Percentiles rank a stretch among this genome's conserved stretches.
phyloP scores from a whole-genome alignment of 2,329 filamentous ascomycete genomes.

The Verticillium nonalfalfae region DNA sequence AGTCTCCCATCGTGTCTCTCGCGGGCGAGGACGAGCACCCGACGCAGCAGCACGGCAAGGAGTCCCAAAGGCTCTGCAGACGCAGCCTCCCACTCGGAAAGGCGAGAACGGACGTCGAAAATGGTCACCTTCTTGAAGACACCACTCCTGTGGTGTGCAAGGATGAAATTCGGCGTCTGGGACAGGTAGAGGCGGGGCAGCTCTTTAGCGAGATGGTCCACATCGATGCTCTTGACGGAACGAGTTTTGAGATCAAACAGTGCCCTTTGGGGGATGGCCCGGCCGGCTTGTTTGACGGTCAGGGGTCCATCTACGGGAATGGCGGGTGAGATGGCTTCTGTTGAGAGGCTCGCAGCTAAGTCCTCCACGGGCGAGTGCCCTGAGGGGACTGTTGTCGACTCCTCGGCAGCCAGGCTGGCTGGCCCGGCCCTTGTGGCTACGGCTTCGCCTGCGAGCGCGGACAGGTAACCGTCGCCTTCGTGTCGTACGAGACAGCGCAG shows the following conservation, averaged over 20 bases:
- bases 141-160: constrained; percentile 31
- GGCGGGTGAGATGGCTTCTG: neutral
- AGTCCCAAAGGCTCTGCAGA: constrained; percentile 21
- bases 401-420: neutral
- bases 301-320: neutral
- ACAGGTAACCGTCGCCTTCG: constrained; percentile 51
- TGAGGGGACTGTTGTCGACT: neutral
- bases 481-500: constrained; percentile 47
- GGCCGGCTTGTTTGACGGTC: constrained; percentile 13
- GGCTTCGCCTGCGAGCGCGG: constrained; percentile 3
- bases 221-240: constrained; percentile 14
- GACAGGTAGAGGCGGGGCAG: constrained; percentile 35
- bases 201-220: constrained; percentile 24
- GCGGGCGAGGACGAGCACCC: constrained; percentile 4
- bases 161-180: constrained; percentile 26
- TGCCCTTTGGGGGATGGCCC: constrained; percentile 18
- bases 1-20: neutral
- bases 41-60: constrained; percentile 18
- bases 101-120: constrained; percentile 19
- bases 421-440: neutral
- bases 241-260: constrained; percentile 41
- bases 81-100: constrained; percentile 28
- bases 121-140: constrained; percentile 28
- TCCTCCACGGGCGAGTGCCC: neutral
- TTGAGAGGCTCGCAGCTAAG: neutral